Base-by-base conservation (phyloP, 306 rosid genomes). In the Cucumis melo region DNA sequence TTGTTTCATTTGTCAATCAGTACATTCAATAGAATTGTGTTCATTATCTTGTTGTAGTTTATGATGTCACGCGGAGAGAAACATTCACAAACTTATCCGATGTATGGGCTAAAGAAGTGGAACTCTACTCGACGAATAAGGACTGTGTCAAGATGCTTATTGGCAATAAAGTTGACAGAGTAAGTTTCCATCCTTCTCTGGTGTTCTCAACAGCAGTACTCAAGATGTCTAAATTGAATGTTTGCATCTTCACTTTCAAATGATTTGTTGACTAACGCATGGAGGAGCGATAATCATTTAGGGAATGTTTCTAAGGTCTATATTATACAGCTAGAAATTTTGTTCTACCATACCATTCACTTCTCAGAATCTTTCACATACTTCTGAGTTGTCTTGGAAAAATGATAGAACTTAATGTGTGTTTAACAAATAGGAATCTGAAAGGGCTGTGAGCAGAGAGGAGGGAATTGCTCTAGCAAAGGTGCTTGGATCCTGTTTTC, bases 131-230 rank as follows among this genome's bases (percentile, higher is more conserved):
- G 5, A 90, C 93, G 50, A 90, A 89, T 84, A 87, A 92, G 84
- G 82, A 90, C 80, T 92, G 96, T 73, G 91, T 88, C 85, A 95
- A 88, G 91, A 81, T 95, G 84, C 96, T 95, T 36, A 97, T 95
- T 38, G 99, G 99, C 61, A 95, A 95, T 60, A 95, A 95, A 88
- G 96, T 95, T 81, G 99, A 95, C 74, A 86, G 86, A 63, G 99
- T 95, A 88, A 89, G 92, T 81, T 83, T 67, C 46, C 68, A 39
- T 54, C 23, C 20, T 17, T 51, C 36, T 32, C 24, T 75, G 34
- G 53, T 34, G 20, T 10, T 57, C 21, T 63, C 21, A 36, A 64
- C 0, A 36, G 17, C 71, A 38, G 24, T 64, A 16, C 60, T 55
- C 27, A 8, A 55, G 13, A n/a, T 55, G 27, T 8, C 14, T 17